Base-by-base conservation (phyloP, 2,329 filamentous ascomycete genomes). In the Aureobasidium sp. region DNA sequence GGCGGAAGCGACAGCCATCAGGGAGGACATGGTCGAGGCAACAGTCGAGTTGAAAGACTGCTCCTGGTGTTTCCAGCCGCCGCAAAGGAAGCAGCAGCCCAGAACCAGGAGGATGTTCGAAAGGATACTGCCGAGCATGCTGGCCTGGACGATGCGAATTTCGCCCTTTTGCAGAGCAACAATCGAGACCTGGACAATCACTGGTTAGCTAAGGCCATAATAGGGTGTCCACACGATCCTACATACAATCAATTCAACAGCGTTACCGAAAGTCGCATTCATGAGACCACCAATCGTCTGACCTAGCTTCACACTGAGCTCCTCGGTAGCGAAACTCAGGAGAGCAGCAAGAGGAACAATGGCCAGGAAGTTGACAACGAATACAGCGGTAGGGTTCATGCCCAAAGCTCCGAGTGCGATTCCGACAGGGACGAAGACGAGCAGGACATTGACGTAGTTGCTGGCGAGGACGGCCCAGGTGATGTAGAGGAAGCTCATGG, bases 81-180 rank as follows among this genome's bases (percentile, higher is more conserved):
- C 79, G 29, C 78, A 74, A 61, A 81, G 73, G 74, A 81, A 81
- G 69, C 79, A 81, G 74, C 78, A 81, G 40, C 79, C 79, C 22
- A 81, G 75, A 40, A 81, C 93, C 24, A 97, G 84, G 8, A 97
- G 82, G 66, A 97, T 87, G 75, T 97, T 97, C 66, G 93, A 97
- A 42, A 97, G 81, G 68, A 97, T 96, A 70, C 90, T 95, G 52
- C 94, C 93, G 37, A 97, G 85, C 92, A 97, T 97, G 66, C 91
- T 96, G 22, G 93, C 89, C 77, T 97, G 94, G n/a, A 97, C 93
- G 66, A 97, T 92, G 69, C 93, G 87, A 71, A 97, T 95, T 76
- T 97, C 89, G 65, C 86, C 85, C 68, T 94, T 85, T 67, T 81
- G 85, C 49, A 99, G 82, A 19, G 94, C 94, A 66, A 97, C 88